Base-by-base conservation (phyloP, 116 monocot genomes). In the Phalaenopsis hybrid region DNA sequence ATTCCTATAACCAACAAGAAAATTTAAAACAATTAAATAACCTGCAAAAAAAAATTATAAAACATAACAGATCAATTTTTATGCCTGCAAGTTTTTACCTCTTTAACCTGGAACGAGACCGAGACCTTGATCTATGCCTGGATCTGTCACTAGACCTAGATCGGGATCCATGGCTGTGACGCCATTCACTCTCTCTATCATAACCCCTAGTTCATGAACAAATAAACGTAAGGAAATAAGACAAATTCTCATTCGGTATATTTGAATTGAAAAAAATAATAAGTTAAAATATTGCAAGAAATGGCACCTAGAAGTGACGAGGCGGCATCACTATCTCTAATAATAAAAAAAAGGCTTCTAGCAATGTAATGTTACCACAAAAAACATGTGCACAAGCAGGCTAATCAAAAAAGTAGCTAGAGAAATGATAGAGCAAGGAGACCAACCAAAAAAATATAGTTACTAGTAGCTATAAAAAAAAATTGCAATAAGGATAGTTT, bases 181-280 rank as follows among this genome's bases (percentile, higher is more conserved):
- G 84, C 13, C 87, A 74, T 20, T 91, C 93, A 79, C 84, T 89
- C 0, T 91, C 87, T 78, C 85, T 87, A 12, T 86, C 91, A 85
- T 81, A 78, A 73, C 86, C 86, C 67, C 74, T 84, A 50, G 81
- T 37, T 84, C 84, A 88, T 16, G 55, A 86, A 65, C 21, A 70
- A 25, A 28, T 28, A 70, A 6, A 41, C 1, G 72, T 37, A 72
- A 34, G 8, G 13, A 63, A 63, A 58, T 20, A 58, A 58, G 13
- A 58, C 58, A 58, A 58, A 9, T 58, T 58, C 10, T 12, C 13
- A 58, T 13, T 13, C 15, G 16, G 58, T 58, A 18, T 4, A 13
- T 12, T 58, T 17, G 13, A 58, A 13, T 58, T 58, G 13, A 20
- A 58, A 58, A 58, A 58, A 17, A 13, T 20, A 1, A 58, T 13